phyloP scores from a whole-genome alignment of 345 rosid genomes.

The Adansonia digitata region DNA sequence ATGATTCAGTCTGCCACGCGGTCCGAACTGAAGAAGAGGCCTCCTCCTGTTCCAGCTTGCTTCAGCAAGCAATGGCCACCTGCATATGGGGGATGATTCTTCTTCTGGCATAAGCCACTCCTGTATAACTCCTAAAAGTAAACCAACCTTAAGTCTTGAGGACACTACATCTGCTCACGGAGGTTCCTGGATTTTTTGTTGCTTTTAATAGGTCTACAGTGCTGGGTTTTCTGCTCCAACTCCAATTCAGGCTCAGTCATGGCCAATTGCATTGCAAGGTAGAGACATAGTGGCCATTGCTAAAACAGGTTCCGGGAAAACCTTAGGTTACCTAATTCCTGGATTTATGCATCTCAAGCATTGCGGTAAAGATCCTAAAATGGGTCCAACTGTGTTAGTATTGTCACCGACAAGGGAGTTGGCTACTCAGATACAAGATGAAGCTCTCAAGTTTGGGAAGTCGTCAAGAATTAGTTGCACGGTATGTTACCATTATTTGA shows the following conservation, averaged over 20 bases:
- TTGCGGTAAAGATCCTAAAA: conserved; percentile 49
- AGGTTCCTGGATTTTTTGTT: conserved; percentile 46
- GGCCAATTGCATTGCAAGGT: conserved; percentile 92
- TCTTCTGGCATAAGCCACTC: conserved; percentile 74
- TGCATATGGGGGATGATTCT: conserved; percentile 92
- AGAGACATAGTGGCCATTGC: conserved; percentile 96
- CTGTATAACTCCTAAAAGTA: conserved; percentile 37
- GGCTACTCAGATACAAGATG: conserved; percentile 95
- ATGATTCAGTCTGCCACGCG: conserved; percentile 69
- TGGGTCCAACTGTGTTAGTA: conserved; percentile 93
- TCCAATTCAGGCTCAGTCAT: conserved; percentile 99
- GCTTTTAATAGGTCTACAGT: conserved; percentile 67
- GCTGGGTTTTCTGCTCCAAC: conserved; percentile 97
- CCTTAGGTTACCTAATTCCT: conserved; percentile 88
- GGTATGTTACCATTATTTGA: conserved; percentile 33
- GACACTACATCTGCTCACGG: conserved; percentile 48
- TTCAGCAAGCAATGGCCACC: conserved; percentile 66
- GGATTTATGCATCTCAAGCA: conserved; percentile 82
- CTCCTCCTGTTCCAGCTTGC: conserved; percentile 94
- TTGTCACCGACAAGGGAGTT: conserved; percentile 96
- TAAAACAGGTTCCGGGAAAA: conserved; percentile 97
- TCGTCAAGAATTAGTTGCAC: conserved; percentile 86
- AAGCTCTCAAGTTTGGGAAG: conserved; percentile 89
- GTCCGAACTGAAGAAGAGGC: conserved; percentile 70
- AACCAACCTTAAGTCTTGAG: conserved; percentile 38